Conservation (phyloP, 2,329 filamentous ascomycete species). For the Lojkania enalia region DNA sequence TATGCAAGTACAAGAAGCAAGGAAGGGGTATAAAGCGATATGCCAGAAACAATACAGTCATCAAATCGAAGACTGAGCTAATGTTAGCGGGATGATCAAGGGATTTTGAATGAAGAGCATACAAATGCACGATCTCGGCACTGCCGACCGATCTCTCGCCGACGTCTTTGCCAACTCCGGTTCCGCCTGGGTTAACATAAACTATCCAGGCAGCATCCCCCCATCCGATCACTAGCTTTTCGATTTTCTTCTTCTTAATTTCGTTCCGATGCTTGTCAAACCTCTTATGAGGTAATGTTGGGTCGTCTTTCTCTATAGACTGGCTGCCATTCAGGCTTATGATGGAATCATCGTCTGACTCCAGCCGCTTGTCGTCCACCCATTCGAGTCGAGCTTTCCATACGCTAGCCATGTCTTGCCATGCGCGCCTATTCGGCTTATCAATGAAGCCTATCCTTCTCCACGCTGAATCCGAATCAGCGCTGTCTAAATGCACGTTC, state of each 20-base stretch:
- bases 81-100: conserved; percentile 32
- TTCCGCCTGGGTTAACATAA: conserved; percentile 78
- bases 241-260: conserved; percentile 48
- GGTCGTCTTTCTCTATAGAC: conserved; percentile 37
- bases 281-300: conserved; percentile 49
- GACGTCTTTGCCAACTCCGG: conserved; percentile 66
- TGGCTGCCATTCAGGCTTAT: conserved; percentile 41
- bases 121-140: conserved; percentile 92
- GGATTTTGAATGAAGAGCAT: conserved; percentile 43
- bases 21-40: conserved; percentile 93
- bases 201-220: conserved; percentile 96
- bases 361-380: conserved; percentile 84
- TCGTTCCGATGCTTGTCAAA: conserved; percentile 46
- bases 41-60: conserved; percentile 96
- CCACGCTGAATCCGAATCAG: conserved; percentile 84
- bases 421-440: conserved; percentile 79
- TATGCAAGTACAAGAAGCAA: conserved; percentile 91
- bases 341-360: conserved; percentile 65
- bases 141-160: conserved; percentile 74
- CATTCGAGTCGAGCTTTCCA: conserved; percentile 94
- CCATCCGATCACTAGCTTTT: conserved; percentile 92
- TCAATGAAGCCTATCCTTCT: conserved; percentile 92
- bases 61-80: conserved; percentile 72
- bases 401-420: conserved; percentile 95
- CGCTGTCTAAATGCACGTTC: conserved; percentile 75